Conservation (phyloP, 2,329 filamentous ascomycete genomes). For the Fusarium buharicum region DNA sequence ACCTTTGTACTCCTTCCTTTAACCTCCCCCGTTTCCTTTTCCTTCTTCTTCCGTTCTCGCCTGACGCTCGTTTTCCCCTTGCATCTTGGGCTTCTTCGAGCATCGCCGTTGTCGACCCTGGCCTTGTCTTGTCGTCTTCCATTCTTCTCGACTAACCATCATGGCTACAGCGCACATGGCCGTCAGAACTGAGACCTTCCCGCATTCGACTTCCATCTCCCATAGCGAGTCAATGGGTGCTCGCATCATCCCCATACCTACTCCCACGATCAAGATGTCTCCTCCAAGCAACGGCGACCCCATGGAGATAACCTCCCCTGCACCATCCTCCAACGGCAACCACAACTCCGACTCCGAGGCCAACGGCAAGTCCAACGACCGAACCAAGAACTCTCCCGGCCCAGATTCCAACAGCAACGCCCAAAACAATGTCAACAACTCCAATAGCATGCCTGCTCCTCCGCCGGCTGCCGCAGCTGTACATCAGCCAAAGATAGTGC, state of each 20-base stretch:
- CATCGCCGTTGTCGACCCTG: conserved; percentile 24
- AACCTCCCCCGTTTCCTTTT: conserved; percentile 37
- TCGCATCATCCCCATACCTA: conserved; percentile 67
- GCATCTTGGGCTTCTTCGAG: conserved; percentile 23
- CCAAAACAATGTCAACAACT: conserved; percentile 44
- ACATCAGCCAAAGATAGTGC: conserved; percentile 95
- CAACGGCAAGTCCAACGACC: conserved; percentile 52
- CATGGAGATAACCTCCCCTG: conserved; percentile 70
- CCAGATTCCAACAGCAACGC: conserved; percentile 51
- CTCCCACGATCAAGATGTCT: conserved; percentile 68
- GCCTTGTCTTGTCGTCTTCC: conserved; percentile 18
- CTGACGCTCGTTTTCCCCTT: conserved; percentile 20
- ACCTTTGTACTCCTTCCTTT: conserved; percentile 34
- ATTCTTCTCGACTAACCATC: conserved; percentile 43
- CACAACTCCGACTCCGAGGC: conserved; percentile 57
- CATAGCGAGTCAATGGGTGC: conserved; percentile 60
- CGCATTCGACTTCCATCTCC: conserved; percentile 55
- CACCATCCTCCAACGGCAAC: conserved; percentile 56
- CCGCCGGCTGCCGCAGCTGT: conserved; percentile 73
- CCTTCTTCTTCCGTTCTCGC: conserved; percentile 11
- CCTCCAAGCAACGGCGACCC: conserved; percentile 67
- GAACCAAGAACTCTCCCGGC: conserved; percentile 52
- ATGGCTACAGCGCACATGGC: conserved; percentile 61
- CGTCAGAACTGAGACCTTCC: conserved; percentile 62
- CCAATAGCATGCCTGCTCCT: conserved; percentile 61